These are phyloP conservation scores for Sarcomyxa edulis DNA, from an alignment of 768 basidiomycete species.

Conservation along the genomic window DNA sequence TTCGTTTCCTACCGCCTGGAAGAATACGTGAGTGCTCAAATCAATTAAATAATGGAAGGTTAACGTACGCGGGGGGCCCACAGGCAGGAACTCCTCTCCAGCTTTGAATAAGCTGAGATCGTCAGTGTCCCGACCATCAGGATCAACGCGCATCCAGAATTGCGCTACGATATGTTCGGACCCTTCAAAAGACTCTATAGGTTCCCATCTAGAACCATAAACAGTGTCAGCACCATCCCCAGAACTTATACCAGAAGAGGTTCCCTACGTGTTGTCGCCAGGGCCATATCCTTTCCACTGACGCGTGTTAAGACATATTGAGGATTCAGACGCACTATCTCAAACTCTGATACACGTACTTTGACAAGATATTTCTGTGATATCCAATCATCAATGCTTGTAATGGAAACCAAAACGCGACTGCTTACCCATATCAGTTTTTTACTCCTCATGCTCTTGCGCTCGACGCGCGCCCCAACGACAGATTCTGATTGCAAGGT, in stretches of 20 bases:
- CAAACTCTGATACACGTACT: slow-evolving; percentile 28
- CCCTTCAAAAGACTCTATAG: slow-evolving; percentile 48
- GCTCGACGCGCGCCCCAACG: slow-evolving; percentile 41
- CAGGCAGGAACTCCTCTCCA: slow-evolving; percentile 49
- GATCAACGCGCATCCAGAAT: slow-evolving; percentile 46
- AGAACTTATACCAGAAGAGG: background rate
- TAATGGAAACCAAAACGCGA: too few relatives aligned
- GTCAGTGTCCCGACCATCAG: slow-evolving; percentile 43
- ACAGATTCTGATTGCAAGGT: slow-evolving; percentile 39
- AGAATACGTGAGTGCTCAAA: too few relatives aligned
- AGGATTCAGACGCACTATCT: background rate
- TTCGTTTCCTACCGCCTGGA: too few relatives aligned
- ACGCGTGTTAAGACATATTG: slow-evolving; percentile 5
- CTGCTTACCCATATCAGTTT: slow-evolving; percentile 47
- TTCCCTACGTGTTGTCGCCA: slow-evolving; percentile 54
- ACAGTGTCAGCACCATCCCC: background rate
- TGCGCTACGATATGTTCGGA: slow-evolving; percentile 51
- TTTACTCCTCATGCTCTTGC: slow-evolving; percentile 32
- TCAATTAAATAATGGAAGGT: background rate
- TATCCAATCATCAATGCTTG: too few relatives aligned
- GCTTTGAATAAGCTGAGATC: slow-evolving; percentile 44
- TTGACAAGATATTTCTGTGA: slow-evolving; percentile 53
- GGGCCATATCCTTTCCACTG: slow-evolving; percentile 60
- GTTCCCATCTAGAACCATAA: slow-evolving; percentile 56
- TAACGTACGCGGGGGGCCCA: slow-evolving; percentile 55